phyloP scores from a whole-genome alignment of 176 grass and related monocot species.

The Eleusine coracana region DNA sequence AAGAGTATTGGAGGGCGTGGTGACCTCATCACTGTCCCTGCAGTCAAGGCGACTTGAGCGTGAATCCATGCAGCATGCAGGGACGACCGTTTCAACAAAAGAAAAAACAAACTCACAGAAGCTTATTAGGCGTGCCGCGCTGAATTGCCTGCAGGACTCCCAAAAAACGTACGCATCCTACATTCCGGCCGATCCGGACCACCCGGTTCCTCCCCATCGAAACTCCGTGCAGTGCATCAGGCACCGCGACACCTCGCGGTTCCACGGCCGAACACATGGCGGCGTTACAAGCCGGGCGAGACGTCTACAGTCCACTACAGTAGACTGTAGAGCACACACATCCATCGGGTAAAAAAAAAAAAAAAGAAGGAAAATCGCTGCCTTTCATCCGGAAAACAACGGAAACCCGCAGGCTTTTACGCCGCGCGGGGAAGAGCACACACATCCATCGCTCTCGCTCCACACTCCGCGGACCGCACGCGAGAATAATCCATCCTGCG shows the following conservation, averaged over 20 bases:
- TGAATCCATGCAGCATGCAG: not conserved
- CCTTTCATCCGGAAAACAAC: not conserved
- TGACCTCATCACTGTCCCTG: not conserved
- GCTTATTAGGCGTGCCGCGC: not conserved
- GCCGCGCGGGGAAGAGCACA: too few relatives aligned
- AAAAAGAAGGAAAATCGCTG: too few relatives aligned
- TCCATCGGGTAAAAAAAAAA: too few relatives aligned
- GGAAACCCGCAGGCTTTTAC: not conserved
- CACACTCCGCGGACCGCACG: too few relatives aligned
- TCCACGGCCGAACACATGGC: not conserved
- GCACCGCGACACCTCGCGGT: not conserved
- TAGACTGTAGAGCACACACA: too few relatives aligned
- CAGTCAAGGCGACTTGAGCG: not conserved
- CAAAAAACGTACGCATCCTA: not conserved
- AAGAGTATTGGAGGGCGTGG: not conserved
- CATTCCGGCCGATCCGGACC: not conserved
- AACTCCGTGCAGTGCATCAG: not conserved
- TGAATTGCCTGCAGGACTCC: too few relatives aligned
- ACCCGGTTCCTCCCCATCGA: not conserved
- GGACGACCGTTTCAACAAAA: not conserved
- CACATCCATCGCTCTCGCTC: too few relatives aligned
- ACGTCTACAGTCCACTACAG: not conserved
- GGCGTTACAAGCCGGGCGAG: not conserved
- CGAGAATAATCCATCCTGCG: not conserved
- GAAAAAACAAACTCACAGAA: not conserved